Base-by-base conservation (phyloP, 371 early-diverging fungal genomes). In the Mortierella polycephala region DNA sequence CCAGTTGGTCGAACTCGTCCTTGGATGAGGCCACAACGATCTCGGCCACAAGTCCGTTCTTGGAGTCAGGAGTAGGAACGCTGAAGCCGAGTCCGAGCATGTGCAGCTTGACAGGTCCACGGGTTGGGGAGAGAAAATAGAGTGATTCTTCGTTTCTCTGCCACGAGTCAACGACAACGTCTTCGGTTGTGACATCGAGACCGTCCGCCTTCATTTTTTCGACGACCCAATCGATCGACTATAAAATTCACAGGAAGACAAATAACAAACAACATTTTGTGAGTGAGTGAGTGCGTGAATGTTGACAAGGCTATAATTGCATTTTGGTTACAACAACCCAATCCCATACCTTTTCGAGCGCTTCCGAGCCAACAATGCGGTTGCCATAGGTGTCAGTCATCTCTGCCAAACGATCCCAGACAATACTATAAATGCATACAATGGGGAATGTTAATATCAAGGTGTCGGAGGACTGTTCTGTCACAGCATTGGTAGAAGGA, bases 401-500 rank as follows among this genome's bases (percentile, higher is more conserved):
- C 61, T 88, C 88, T 0, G 89, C 88, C 81, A 89, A 59, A 18
- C 85, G 80, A 67, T 89, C 87, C 87, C 88, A 88, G 11, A 85
- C 86, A 20, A 83, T 75, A 59, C 82, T 81, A 56, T 18, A 4
- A 14, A 9, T 13, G 5, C 46, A 45, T 40, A 30, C 30, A 20
- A 20, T 7, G 2, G 49, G 13, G 3, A 8, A 50, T 14, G 18
- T 14, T 14, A 51, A 51, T 46, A 46, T 46, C 5, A 16, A 46
- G 46, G 1, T 30, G 30, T 4, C 30, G 30, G 30, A 30, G 30
- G 30, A 30, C 30, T 30, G 4, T 30, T 30, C 30, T 4, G 30
- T 30, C 4, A 30, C 30, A 4, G 30, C 30, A 30, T 30, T 30
- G 44, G 21, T 44, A 20, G 13, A 57, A 20, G 9, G 40, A 18